Conservation (phyloP, 2,329 filamentous ascomycete genomes). For the Claviceps humidiphila region DNA sequence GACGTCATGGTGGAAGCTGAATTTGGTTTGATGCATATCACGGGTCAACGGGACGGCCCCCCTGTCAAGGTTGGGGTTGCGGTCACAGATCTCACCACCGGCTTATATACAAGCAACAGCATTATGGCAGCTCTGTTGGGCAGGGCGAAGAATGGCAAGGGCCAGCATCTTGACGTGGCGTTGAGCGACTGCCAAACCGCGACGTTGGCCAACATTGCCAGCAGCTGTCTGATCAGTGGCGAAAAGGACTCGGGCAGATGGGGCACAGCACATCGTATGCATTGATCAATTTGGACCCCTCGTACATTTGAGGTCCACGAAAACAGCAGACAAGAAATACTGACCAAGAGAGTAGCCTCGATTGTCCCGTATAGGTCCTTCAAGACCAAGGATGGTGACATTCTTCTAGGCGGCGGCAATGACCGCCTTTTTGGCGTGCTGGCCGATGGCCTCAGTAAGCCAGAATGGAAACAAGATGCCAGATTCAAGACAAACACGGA, state of each 20-base stretch:
- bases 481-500: conserved; percentile 48
- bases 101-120: conserved; percentile 86
- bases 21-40: conserved; percentile 98
- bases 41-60: conserved; percentile 71
- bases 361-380: conserved; percentile 93
- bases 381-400: conserved; percentile 55
- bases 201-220: conserved; percentile 89
- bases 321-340: background rate
- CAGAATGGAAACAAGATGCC: conserved; percentile 46
- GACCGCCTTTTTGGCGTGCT: conserved; percentile 54
- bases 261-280: conserved; percentile 85
- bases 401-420: conserved; percentile 61
- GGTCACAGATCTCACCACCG: conserved; percentile 90
- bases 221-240: conserved; percentile 78
- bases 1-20: conserved; percentile 99
- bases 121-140: conserved; percentile 88
- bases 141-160: conserved; percentile 58
- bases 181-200: conserved; percentile 92
- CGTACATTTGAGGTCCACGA: no score
- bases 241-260: conserved; percentile 79
- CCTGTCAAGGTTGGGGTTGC: conserved; percentile 97
- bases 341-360: conserved; percentile 46
- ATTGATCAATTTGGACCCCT: background rate
- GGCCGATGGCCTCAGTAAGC: conserved; percentile 43
- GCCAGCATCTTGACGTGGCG: conserved; percentile 85